These are phyloP conservation scores for Nemania sp. DNA, from an alignment of 2,329 filamentous ascomycete genomes.

Conservation along the genomic window DNA sequence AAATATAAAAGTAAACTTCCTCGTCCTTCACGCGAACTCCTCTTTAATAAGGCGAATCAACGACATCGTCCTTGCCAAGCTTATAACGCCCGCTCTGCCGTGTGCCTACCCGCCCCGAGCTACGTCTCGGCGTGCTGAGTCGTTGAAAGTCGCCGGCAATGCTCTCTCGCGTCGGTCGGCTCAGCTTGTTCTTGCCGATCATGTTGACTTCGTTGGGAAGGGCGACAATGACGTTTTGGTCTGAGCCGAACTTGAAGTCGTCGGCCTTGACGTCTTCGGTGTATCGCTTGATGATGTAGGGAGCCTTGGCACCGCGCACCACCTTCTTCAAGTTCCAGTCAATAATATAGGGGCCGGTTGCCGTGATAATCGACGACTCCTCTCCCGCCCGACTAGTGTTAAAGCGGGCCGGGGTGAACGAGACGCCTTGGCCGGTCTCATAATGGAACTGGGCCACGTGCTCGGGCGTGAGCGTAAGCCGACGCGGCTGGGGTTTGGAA, in stretches of 20 bases:
- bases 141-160: constrained; percentile 69
- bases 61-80: constrained; percentile 80
- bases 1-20: background rate
- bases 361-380: constrained; percentile 95
- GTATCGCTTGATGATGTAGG: constrained; percentile 97
- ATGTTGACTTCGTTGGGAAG: constrained; percentile 98
- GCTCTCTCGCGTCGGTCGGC: constrained; percentile 88
- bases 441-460: constrained; percentile 98
- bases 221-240: constrained; percentile 98
- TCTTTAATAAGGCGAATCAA: constrained; percentile 67
- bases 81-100: constrained; percentile 68
- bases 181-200: constrained; percentile 84
- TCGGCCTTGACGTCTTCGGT: constrained; percentile 95
- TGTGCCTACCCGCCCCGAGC: constrained; percentile 57
- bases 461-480: constrained; percentile 83
- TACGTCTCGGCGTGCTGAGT: constrained; percentile 55
- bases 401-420: constrained; percentile 91
- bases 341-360: constrained; percentile 94
- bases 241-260: constrained; percentile 95
- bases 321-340: constrained; percentile 97
- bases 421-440: constrained; percentile 84
- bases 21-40: background rate
- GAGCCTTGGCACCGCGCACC: constrained; percentile 76
- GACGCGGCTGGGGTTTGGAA: constrained; percentile 88
- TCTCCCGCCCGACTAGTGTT: constrained; percentile 81